Evolutionary conservation across 1,284 basidiomycete genomes (phyloP), one percentile per base, ranked within the genome.

Genomic region (Trichosporon faecale): DNA sequence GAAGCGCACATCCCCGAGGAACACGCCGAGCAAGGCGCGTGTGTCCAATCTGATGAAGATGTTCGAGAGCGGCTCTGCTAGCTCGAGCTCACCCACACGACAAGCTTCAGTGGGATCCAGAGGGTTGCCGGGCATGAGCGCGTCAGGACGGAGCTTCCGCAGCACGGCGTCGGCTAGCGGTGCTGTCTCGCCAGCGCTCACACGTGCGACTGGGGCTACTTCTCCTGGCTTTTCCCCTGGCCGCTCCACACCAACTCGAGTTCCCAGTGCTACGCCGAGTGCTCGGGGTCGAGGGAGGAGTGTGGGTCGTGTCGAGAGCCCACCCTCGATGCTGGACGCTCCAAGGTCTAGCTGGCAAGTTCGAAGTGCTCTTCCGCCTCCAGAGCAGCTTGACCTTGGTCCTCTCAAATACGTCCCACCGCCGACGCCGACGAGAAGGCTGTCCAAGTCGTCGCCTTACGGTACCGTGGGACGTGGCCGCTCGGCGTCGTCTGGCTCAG

Each of bases 21-120:
- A 31, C 27, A 61, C 57, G 27, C 57, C 23, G 3, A 46, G 40
- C 64, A 65, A 46, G 11, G 64, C 64, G 64, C 40, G 64, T 3
- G 44, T 44, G 14, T 61, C 57, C 12, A 61, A 81, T 33, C 74
- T 81, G 16, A 81, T 81, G 68, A 77, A 73, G 71, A 75, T 80
- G 74, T 82, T 82, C 44, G 80, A 82, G 66, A 66, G 16, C 7
- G 57, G 31, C 8, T 31, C 29, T 8, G 4, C 57, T 3, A 33
- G 6, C 9, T 31, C 57, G 3, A 18, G 7, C 18, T 33, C 27
- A 18, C 49, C 49, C 6, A 23, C n/a, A 3, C 49, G 49, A 9
- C 49, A 21, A 2, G 18, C 49, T 12, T 21, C n/a, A 2, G n/a
- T 18, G 49, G 49, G 49, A n/a, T 6, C 18, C 7, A 52, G 23